phyloP scores from a whole-genome alignment of 352 stramenopile species.

The Stramenopiles sp. region DNA sequence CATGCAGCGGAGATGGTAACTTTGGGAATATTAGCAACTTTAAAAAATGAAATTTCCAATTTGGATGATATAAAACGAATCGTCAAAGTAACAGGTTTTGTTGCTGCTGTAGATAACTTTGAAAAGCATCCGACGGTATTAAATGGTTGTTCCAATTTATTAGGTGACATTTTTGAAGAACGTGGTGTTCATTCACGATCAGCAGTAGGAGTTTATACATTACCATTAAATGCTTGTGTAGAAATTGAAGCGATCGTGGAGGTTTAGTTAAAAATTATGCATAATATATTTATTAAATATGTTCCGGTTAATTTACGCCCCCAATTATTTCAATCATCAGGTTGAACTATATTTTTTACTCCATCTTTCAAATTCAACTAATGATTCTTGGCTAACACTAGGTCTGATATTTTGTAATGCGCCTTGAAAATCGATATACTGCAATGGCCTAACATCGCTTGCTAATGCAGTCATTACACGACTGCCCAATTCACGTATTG shows the following conservation, averaged over 20 bases:
- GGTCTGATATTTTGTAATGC: constrained; percentile 1
- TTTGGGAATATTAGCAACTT: constrained; percentile 63
- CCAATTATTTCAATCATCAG: background rate
- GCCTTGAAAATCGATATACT: background rate
- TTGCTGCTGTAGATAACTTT: constrained; percentile 79
- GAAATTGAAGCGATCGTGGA: constrained; percentile 91
- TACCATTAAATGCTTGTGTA: constrained; percentile 84
- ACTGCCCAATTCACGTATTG: background rate
- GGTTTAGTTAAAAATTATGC: too few relatives aligned
- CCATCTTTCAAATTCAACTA: background rate
- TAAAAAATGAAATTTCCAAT: constrained; percentile 67
- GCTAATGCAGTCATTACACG: background rate
- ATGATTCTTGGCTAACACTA: background rate
- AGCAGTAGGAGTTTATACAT: constrained; percentile 81
- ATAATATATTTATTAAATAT: too few relatives aligned
- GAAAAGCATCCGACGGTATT: constrained; percentile 68
- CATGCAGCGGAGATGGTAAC: constrained; percentile 60
- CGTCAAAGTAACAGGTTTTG: constrained; percentile 86
- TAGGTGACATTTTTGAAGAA: constrained; percentile 63
- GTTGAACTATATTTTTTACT: background rate
- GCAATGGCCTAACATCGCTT: background rate
- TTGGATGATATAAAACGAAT: constrained; percentile 75
- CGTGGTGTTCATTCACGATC: constrained; percentile 67
- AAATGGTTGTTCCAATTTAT: constrained; percentile 81
- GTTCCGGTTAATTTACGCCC: too few relatives aligned